Percentiles rank a stretch among this genome's conserved stretches.
Conservation (phyloP, 1,284 basidiomycete genomes). For the Irpex sp. region DNA sequence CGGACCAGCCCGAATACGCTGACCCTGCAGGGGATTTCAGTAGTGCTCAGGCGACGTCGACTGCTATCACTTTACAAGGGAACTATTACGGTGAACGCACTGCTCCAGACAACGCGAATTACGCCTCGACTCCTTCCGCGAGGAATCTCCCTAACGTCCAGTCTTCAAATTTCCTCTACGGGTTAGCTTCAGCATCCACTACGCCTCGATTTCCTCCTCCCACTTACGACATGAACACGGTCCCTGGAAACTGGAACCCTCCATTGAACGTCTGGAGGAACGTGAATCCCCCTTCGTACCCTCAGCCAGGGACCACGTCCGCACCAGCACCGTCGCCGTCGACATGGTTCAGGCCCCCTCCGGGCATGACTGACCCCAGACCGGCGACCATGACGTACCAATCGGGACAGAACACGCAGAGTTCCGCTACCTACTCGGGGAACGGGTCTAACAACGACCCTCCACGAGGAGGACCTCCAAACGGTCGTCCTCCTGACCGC, state of each 20-base stretch:
- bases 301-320: neutral
- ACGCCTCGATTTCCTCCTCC: neutral
- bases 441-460: neutral
- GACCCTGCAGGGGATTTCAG: neutral
- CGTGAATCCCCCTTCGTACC: neutral
- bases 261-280: no score
- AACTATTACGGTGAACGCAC: no score
- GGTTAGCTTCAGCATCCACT: neutral
- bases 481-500: neutral
- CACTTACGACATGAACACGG: no score
- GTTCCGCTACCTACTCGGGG: neutral
- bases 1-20: neutral
- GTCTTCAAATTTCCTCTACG: neutral
- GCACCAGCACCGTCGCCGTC: neutral
- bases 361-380: no score
- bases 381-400: neutral
- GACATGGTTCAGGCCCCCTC: neutral
- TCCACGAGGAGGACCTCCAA: no score
- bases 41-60: neutral
- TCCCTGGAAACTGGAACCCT: no score
- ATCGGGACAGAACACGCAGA: neutral
- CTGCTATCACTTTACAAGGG: no score
- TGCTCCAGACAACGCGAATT: no score
- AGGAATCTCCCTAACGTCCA: neutral
- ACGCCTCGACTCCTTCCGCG: neutral